phyloP scores from a whole-genome alignment of 208 protist genomes.

The Eutreptiella sp. region DNA sequence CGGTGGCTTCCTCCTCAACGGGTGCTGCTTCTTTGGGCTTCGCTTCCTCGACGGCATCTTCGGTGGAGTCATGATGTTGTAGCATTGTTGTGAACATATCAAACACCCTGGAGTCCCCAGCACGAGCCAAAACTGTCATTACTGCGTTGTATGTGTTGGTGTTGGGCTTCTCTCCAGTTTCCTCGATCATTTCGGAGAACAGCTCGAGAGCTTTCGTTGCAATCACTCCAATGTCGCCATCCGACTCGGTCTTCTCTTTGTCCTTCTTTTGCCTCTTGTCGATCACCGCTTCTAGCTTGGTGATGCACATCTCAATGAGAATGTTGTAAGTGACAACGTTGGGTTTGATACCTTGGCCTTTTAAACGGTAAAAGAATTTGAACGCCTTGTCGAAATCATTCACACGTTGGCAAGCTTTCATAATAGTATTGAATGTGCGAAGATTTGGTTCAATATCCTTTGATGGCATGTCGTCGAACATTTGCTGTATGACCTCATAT shows the following conservation, averaged over 20 bases:
- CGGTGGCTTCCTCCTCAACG: no score
- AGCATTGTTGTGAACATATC: conserved; percentile 45
- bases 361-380: conserved; percentile 81
- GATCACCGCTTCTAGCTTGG: conserved; percentile 67
- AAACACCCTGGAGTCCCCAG: conserved; percentile 62
- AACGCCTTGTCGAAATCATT: conserved; percentile 77
- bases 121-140: conserved; percentile 51
- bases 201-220: conserved; percentile 60
- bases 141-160: conserved; percentile 77
- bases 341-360: conserved; percentile 62
- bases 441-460: conserved; percentile 50
- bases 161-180: conserved; percentile 58
- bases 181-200: conserved; percentile 66
- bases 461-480: conserved; percentile 62
- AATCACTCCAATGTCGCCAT: conserved; percentile 48
- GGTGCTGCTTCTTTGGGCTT: no score
- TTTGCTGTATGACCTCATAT: conserved; percentile 63
- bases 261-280: conserved; percentile 45
- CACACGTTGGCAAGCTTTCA: conserved; percentile 55
- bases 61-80: no score
- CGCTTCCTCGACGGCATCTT: no score
- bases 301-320: conserved; percentile 63
- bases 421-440: conserved; percentile 76
- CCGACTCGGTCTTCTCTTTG: conserved; percentile 53
- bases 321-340: conserved; percentile 81